Conservation (phyloP, 768 basidiomycete genomes). For the Tricholomella constricta region DNA sequence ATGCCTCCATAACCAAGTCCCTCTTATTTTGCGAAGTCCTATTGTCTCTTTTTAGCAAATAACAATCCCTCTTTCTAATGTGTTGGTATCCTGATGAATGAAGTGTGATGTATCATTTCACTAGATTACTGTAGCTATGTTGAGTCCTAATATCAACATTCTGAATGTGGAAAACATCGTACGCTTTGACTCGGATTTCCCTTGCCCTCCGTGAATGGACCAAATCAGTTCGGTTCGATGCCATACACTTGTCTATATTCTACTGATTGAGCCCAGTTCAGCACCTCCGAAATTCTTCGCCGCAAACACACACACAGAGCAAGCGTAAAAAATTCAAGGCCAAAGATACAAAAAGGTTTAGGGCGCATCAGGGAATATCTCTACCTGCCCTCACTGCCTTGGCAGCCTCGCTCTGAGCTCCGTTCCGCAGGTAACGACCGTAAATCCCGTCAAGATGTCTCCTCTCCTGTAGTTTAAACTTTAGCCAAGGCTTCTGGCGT, state of each 20-base stretch:
- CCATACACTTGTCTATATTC: too few species aligned
- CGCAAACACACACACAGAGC: background rate
- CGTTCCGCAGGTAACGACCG: constrained; percentile 56
- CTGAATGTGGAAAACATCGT: background rate
- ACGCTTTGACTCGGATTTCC: too few species aligned
- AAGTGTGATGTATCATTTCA: too few species aligned
- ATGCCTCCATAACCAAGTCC: too few species aligned
- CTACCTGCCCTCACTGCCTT: constrained; percentile 50
- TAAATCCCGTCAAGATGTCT: constrained; percentile 50
- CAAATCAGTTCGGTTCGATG: background rate
- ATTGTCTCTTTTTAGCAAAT: too few species aligned
- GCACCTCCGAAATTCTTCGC: background rate
- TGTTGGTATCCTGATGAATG: too few species aligned
- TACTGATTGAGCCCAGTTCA: background rate
- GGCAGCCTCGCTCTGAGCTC: constrained; percentile 55
- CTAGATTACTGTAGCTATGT: too few species aligned
- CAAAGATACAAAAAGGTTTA: too few species aligned
- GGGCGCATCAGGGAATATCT: constrained; percentile 43
- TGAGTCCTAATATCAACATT: background rate
- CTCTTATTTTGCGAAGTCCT: too few species aligned
- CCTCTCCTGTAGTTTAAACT: constrained; percentile 11
- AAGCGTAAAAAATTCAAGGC: too few species aligned
- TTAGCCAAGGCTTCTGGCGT: background rate
- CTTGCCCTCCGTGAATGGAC: too few species aligned
- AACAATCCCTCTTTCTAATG: too few species aligned